phyloP scores from a whole-genome alignment of 495 filamentous ascomycete species.

The Aeminium ludgeri region DNA sequence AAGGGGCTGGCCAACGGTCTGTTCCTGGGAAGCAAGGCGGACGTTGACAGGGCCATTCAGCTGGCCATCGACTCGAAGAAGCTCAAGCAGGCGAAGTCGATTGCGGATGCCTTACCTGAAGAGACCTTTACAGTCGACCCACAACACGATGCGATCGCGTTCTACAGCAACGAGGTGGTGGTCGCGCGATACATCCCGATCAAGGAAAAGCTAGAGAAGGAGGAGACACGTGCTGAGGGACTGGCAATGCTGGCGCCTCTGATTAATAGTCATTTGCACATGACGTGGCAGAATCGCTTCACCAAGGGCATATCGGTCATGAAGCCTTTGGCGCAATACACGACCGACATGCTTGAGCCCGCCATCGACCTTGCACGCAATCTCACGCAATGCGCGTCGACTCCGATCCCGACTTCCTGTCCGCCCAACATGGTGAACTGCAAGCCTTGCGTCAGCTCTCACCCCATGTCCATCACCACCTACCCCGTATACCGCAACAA shows the following conservation, averaged over 20 bases:
- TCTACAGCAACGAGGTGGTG: slow-evolving; percentile 52
- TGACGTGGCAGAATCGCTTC: slow-evolving; percentile 69
- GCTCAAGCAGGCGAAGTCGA: slow-evolving; percentile 36
- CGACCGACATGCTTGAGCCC: slow-evolving; percentile 51
- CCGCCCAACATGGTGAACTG: slow-evolving; percentile 67
- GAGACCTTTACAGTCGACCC: slow-evolving; percentile 48
- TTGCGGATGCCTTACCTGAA: slow-evolving; percentile 39
- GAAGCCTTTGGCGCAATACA: slow-evolving; percentile 52
- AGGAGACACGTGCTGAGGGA: slow-evolving; percentile 29
- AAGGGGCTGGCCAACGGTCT: slow-evolving; percentile 54
- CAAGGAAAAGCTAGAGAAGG: slow-evolving; percentile 35
- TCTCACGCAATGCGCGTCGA: slow-evolving; percentile 53
- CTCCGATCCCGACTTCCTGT: slow-evolving; percentile 59
- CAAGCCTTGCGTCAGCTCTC: slow-evolving; percentile 47
- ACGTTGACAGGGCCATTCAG: slow-evolving; percentile 50
- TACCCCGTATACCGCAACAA: slow-evolving; percentile 21
- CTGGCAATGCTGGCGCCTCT: slow-evolving; percentile 49
- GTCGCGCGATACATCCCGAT: slow-evolving; percentile 47
- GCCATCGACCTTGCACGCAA: slow-evolving; percentile 53
- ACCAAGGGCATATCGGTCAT: slow-evolving; percentile 57
- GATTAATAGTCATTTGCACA: slow-evolving; percentile 71
- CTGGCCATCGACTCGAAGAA: slow-evolving; percentile 38
- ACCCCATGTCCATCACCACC: slow-evolving; percentile 29
- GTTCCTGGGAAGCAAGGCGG: slow-evolving; percentile 51
- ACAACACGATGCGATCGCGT: slow-evolving; percentile 50